phyloP scores from a whole-genome alignment of 306 rosid genomes.

The Oemleria cerasiformis region DNA sequence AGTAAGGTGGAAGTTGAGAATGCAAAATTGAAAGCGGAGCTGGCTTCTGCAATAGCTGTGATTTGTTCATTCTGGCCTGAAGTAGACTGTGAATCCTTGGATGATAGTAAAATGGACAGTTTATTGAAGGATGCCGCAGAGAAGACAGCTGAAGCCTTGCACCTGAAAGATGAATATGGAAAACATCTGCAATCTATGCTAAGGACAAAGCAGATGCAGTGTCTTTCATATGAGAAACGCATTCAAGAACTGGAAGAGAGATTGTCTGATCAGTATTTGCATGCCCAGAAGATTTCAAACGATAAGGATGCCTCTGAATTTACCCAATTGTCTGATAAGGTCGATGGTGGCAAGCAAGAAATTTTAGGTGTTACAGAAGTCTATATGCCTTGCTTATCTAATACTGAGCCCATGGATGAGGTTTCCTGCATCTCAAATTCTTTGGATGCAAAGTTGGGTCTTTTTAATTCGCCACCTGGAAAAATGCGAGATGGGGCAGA shows the following conservation, averaged over 20 bases:
- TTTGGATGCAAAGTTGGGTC: constrained; percentile 68
- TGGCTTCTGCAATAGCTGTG: constrained; percentile 81
- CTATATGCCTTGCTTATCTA: constrained; percentile 50
- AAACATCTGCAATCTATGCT: constrained; percentile 78
- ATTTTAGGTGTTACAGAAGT: constrained; percentile 40
- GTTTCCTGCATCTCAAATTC: constrained; percentile 87
- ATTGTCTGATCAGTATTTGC: constrained; percentile 68
- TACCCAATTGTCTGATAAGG: constrained; percentile 50
- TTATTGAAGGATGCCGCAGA: constrained; percentile 67
- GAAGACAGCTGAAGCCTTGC: constrained; percentile 92
- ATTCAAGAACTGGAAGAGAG: constrained; percentile 92
- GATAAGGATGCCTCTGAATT: constrained; percentile 42
- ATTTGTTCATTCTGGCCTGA: constrained; percentile 71
- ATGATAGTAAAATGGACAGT: constrained; percentile 60
- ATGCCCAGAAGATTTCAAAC: constrained; percentile 58
- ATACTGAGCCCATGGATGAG: constrained; percentile 89
- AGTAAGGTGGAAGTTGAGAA: constrained; percentile 94
- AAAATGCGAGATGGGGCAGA: constrained; percentile 71
- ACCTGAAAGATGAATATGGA: constrained; percentile 79
- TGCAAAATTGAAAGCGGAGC: constrained; percentile 97
- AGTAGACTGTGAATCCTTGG: constrained; percentile 56
- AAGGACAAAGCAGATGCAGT: constrained; percentile 70
- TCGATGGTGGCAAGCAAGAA: constrained; percentile 47
- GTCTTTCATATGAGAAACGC: constrained; percentile 84
- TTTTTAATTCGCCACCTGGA: constrained; percentile 49